Evolutionary conservation across 768 basidiomycete species (phyloP).

Genomic region (Phanerodontia chrysosporium): DNA sequence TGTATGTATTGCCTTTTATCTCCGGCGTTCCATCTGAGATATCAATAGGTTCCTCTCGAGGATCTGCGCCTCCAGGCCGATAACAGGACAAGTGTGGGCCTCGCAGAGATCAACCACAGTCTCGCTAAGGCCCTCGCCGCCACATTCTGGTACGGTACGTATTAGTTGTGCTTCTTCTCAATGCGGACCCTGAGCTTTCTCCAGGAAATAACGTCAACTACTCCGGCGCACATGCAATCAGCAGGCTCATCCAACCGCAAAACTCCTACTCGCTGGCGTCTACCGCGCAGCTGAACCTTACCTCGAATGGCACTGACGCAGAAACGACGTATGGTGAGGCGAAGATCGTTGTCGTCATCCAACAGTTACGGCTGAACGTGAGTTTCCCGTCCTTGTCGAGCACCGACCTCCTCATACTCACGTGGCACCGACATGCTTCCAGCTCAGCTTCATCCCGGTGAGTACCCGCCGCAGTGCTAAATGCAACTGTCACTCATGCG

Average conservation of each 20-base stretch:
- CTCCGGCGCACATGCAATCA: neutral
- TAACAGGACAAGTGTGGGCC: neutral
- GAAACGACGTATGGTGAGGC: neutral
- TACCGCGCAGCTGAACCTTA: neutral
- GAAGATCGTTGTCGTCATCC: neutral
- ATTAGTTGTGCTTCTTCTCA: neutral
- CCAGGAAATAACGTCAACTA: neutral
- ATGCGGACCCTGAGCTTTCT: neutral
- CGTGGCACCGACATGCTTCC: neutral
- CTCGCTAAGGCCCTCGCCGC: neutral
- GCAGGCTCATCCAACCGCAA: neutral
- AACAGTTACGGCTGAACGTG: neutral
- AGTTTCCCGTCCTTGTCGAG: neutral
- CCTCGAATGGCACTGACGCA: neutral
- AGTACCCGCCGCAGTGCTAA: too few relatives aligned
- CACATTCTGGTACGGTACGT: slow-evolving; percentile 1
- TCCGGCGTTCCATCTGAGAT: too few relatives aligned
- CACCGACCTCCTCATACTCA: neutral
- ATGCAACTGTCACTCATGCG: neutral
- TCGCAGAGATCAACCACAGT: neutral
- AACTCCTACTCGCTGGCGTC: neutral
- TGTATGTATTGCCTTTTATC: too few relatives aligned
- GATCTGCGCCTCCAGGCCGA: neutral
- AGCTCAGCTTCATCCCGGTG: neutral
- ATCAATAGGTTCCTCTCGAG: neutral